A percentile compares a stretch with the other conserved stretches of the same genome.
Conservation (phyloP, 768 basidiomycete genomes). For the Sporobolomyces pararoseus region DNA sequence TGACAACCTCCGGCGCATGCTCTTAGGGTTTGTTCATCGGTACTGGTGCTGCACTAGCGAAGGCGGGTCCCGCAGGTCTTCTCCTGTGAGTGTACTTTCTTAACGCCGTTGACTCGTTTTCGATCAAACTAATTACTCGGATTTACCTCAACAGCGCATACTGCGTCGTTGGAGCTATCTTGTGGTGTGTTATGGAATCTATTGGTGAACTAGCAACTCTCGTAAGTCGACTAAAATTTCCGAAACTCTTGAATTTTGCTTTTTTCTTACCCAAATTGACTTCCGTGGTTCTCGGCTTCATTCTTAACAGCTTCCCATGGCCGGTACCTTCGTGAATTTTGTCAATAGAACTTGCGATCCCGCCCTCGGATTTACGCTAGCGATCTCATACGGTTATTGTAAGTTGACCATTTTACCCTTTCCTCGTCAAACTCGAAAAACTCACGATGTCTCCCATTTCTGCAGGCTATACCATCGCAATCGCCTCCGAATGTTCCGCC, state of each 20-base stretch:
- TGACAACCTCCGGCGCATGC: neutral
- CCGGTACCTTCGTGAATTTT: constrained; percentile 46
- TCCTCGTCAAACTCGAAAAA: constrained; percentile 12
- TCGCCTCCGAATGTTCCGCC: constrained; percentile 50
- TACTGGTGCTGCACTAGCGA: constrained; percentile 54
- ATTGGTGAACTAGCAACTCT: constrained; percentile 45
- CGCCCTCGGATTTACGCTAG: constrained; percentile 47
- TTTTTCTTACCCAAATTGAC: neutral
- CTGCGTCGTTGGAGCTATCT: constrained; percentile 52
- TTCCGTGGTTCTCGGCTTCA: neutral
- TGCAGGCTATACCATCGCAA: constrained; percentile 50
- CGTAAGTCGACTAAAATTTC: neutral
- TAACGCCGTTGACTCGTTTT: neutral
- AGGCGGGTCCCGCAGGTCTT: constrained; percentile 51
- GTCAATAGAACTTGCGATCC: constrained; percentile 45
- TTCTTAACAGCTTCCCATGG: constrained; percentile 31
- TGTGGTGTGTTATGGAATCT: constrained; percentile 49
- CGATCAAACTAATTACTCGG: neutral
- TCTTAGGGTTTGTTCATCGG: constrained; percentile 56
- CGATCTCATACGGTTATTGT: constrained; percentile 54
- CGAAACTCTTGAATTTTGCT: neutral
- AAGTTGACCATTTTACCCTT: constrained; percentile 46
- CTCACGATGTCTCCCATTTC: constrained; percentile 48
- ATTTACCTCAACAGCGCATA: constrained; percentile 49
- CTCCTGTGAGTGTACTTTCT: constrained; percentile 20